Evolutionary conservation across 257 asterid species (phyloP), one percentile per base, ranked within the genome.

Genomic region (Thymus quinquecostatus): DNA sequence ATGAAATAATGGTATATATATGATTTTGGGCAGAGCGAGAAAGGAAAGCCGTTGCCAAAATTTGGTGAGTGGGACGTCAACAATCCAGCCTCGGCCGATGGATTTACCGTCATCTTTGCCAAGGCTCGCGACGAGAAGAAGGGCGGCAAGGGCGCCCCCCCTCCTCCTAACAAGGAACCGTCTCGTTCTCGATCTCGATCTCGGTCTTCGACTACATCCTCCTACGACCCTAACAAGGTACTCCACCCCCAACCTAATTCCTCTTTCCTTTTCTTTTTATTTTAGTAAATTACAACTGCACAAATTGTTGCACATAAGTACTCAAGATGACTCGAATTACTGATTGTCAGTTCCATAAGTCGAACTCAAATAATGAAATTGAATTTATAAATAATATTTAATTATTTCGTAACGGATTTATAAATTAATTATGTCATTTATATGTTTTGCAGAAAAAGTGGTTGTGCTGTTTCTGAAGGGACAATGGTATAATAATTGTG

Each of bases 41-140:
- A 77, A 41, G 90, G 84, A 34, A 77, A 80, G 78, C 82, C 86
- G 8, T 77, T 85, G 80, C 90, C 90, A 2, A 85, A 85, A 78
- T 85, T 83, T 68, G 90, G 90, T 4, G 88, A 85, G 64, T 85
- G 90, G 90, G 87, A 85, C 68, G 90, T 77, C 64, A 85, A 85
- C 36, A 75, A 85, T 65, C 90, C 90, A 0, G 86, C 90, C 33
- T 83, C 90, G 10, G 90, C 86, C 12, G 86, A 85, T 43, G 90
- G 88, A 30, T 85, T 83, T 27, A 81, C 88, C 8, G 90, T 85
- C 57, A 80, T 83, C 47, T 80, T 83, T 33, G 76, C 80, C 58
- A 80, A 83, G 64, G 87, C 85, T 44, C 69, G 87, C 69, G 83
- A 83, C 12, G 87, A 83, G 66, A 83, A 83, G 75, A 80, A 82